Evolutionary conservation across 371 early-diverging fungal genomes (phyloP).

Genomic region (Lichtheimia ramosa): DNA sequence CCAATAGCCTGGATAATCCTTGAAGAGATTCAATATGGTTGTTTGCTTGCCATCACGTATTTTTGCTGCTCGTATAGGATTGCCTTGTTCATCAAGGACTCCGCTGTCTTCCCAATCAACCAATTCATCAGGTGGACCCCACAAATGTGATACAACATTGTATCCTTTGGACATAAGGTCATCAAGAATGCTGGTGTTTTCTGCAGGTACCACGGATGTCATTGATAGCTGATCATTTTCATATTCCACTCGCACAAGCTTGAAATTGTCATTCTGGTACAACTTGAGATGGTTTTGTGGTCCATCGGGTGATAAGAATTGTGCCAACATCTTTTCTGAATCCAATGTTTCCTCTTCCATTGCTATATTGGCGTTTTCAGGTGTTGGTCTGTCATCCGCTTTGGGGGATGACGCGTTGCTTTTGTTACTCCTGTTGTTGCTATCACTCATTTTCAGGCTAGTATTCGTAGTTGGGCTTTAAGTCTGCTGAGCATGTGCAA

Average conservation of each 20-base stretch:
- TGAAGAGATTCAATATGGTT: neutral
- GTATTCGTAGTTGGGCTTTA: too few species aligned
- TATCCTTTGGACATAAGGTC: neutral
- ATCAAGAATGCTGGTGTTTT: neutral
- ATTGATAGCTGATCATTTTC: neutral
- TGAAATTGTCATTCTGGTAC: neutral
- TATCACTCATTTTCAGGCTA: too few species aligned
- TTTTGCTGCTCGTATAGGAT: neutral
- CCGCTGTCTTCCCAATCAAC: neutral
- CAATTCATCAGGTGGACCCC: neutral
- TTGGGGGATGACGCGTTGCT: too few species aligned
- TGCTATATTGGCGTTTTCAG: too few species aligned
- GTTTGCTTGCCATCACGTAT: neutral
- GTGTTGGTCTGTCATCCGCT: too few species aligned
- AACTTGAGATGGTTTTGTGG: neutral
- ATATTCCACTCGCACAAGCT: neutral
- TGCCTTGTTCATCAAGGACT: neutral
- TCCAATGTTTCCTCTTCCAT: too few species aligned
- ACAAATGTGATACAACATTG: neutral
- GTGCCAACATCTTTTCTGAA: too few species aligned
- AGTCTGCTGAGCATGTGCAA: too few species aligned
- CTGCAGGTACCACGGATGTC: neutral
- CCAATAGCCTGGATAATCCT: neutral
- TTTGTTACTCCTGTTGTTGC: too few species aligned
- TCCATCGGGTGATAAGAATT: too few species aligned